Percentiles rank a stretch among this genome's conserved stretches.
These are phyloP conservation scores for Erythrobasidium hasegawianum DNA, from an alignment of 1,284 basidiomycete species.

Conservation along the genomic window DNA sequence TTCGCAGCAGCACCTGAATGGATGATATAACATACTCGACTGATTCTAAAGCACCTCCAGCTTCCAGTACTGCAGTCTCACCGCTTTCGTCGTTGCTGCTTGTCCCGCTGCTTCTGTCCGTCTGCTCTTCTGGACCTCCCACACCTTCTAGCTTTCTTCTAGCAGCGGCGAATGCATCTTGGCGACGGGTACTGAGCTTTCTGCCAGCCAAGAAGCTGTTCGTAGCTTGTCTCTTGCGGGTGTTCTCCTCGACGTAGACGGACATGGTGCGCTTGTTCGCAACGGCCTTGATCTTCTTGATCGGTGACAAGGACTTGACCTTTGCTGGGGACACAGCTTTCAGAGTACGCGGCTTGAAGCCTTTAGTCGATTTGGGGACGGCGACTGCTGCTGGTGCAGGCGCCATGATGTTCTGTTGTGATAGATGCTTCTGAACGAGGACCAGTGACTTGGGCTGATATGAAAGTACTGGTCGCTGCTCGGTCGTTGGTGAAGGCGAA, in stretches of 20 bases:
- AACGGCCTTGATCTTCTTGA: constrained; percentile 13
- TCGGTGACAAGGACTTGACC: constrained; percentile 20
- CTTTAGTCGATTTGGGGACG: constrained; percentile 32
- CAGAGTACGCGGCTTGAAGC: constrained; percentile 16
- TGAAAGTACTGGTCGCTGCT: not conserved
- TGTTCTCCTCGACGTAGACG: constrained; percentile 18
- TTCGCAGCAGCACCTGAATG: not conserved
- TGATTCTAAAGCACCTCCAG: not conserved
- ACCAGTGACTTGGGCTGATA: constrained; percentile 26
- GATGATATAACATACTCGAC: not conserved
- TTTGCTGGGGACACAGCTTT: not conserved
- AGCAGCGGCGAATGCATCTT: constrained; percentile 31
- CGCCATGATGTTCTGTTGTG: constrained; percentile 1
- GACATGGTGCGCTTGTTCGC: constrained; percentile 23
- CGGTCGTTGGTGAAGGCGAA: constrained; percentile 6
- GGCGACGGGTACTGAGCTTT: constrained; percentile 24
- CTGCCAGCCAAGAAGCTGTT: constrained; percentile 18
- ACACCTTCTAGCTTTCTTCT: constrained; percentile 28
- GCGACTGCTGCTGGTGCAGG: not conserved
- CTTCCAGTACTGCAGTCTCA: not conserved
- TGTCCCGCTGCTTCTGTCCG: constrained; percentile 15
- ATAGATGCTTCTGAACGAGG: constrained; percentile 31
- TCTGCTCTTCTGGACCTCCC: constrained; percentile 24
- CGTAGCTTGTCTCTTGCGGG: not conserved
- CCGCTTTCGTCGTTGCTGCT: constrained; percentile 14